Evolutionary conservation across 2,329 filamentous ascomycete genomes (phyloP).

Genomic region (Arthroderma uncinatum): DNA sequence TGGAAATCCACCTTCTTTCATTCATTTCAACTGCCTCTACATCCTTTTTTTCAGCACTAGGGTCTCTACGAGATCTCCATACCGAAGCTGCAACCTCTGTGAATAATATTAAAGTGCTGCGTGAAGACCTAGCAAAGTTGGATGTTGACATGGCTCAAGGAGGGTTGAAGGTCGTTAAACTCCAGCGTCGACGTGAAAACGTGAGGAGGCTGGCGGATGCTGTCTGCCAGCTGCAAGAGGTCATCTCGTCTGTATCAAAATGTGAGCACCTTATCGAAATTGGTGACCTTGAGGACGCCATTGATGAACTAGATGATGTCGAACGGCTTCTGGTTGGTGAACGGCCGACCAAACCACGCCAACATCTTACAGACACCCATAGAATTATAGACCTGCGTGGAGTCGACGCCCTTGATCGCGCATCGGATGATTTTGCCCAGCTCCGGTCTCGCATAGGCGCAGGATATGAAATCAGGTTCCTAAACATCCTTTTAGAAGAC

Average conservation of each 20-base stretch:
- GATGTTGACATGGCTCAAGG: constrained; percentile 79
- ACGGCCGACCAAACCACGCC: constrained; percentile 29
- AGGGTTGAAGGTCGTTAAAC: constrained; percentile 74
- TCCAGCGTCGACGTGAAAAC: constrained; percentile 73
- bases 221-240: constrained; percentile 67
- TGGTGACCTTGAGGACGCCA: constrained; percentile 70
- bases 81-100: constrained; percentile 88
- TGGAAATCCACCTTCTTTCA: constrained; percentile 91
- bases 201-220: constrained; percentile 70
- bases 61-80: constrained; percentile 81
- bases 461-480: constrained; percentile 71
- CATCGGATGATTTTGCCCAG: constrained; percentile 63
- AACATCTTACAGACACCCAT: constrained; percentile 18
- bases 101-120: constrained; percentile 65
- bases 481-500: constrained; percentile 66
- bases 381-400: constrained; percentile 58
- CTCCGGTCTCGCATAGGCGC: constrained; percentile 74
- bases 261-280: constrained; percentile 75
- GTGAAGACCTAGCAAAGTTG: constrained; percentile 66
- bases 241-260: constrained; percentile 61
- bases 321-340: constrained; percentile 73
- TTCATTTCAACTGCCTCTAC: constrained; percentile 93
- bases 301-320: constrained; percentile 64
- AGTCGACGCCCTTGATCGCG: constrained; percentile 67
- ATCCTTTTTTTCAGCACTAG: constrained; percentile 89